phyloP scores from a whole-genome alignment of 2,329 filamentous ascomycete genomes.

The Claviceps digitariae region DNA sequence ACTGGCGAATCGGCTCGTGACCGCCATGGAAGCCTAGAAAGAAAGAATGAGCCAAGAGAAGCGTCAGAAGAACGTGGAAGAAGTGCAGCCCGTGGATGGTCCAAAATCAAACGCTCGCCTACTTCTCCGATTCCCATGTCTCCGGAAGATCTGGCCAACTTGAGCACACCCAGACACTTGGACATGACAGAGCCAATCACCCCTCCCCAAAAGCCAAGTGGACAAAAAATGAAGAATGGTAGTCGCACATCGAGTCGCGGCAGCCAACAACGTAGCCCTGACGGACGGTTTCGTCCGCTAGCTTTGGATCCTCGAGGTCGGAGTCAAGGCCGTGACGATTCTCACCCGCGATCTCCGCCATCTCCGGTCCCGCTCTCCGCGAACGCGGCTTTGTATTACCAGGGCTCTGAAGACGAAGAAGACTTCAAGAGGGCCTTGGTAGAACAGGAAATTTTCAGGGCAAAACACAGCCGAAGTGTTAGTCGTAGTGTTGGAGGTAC shows the following conservation, averaged over 20 bases:
- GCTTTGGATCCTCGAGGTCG: constrained; percentile 45
- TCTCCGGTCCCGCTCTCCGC: constrained; percentile 67
- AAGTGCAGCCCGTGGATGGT: constrained; percentile 47
- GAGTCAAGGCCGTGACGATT: constrained; percentile 42
- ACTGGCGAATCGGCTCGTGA: constrained; percentile 27
- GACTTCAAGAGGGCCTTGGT: constrained; percentile 40
- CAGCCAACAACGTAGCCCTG: constrained; percentile 33
- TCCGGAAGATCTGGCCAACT: constrained; percentile 63
- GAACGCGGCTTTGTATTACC: constrained; percentile 18
- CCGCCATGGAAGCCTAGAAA: constrained; percentile 34
- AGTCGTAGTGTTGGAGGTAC: constrained; percentile 22
- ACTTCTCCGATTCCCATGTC: constrained; percentile 93
- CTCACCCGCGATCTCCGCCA: constrained; percentile 57
- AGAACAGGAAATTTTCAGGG: constrained; percentile 42
- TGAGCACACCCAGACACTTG: constrained; percentile 33
- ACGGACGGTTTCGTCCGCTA: constrained; percentile 26
- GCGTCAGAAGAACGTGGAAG: constrained; percentile 59
- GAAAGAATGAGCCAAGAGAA: constrained; percentile 42
- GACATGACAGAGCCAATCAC: constrained; percentile 28
- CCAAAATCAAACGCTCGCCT: constrained; percentile 72
- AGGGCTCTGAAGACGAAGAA: constrained; percentile 50
- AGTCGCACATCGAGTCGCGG: constrained; percentile 38
- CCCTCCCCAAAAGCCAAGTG: constrained; percentile 30
- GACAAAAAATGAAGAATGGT: constrained; percentile 16
- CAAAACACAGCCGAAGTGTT: constrained; percentile 38